Percentiles rank a stretch among this genome's conserved stretches.
phyloP scores from a whole-genome alignment of 2,329 filamentous ascomycete genomes.

The Dendryphion nanum region DNA sequence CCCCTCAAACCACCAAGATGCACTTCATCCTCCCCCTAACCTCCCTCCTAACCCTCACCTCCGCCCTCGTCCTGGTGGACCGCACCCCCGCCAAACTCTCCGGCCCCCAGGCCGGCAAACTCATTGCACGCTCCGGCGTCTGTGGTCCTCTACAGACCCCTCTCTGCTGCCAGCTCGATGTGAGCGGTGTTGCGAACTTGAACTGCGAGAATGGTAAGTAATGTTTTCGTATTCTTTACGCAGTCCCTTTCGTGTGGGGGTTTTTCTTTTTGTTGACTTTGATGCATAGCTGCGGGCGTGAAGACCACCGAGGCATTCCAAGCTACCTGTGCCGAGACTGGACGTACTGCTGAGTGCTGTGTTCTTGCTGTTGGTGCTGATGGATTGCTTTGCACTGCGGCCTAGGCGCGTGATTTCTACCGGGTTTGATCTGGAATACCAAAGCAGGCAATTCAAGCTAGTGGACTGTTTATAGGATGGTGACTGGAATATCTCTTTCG shows the following conservation, averaged over 20 bases:
- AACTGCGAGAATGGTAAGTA: slow-evolving; percentile 19
- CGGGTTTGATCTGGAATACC: no score
- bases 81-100: slow-evolving; percentile 3
- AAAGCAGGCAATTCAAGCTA: no score
- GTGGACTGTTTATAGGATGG: no score
- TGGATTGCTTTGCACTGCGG: slow-evolving; percentile 15
- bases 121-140: slow-evolving; percentile 4
- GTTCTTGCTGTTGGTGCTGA: slow-evolving; percentile 13
- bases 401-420: no score
- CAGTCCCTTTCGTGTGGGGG: no score
- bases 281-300: slow-evolving; percentile 10
- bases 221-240: no score
- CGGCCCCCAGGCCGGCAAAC: slow-evolving; percentile 5
- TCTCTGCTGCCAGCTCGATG: slow-evolving; percentile 18
- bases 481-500: no score
- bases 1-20: slow-evolving; percentile 4
- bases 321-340: slow-evolving; percentile 9
- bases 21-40: slow-evolving; percentile 1
- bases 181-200: slow-evolving; percentile 14
- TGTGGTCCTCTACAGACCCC: slow-evolving; percentile 14
- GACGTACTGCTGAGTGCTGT: slow-evolving; percentile 18
- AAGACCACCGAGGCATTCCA: slow-evolving; percentile 11
- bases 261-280: no score
- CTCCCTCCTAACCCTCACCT: slow-evolving; percentile 2
- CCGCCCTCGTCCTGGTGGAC: slow-evolving; percentile 1